These are phyloP conservation scores for Candida sanyaensis DNA, from an alignment of 1,139 yeast genomes.

Conservation along the genomic window DNA sequence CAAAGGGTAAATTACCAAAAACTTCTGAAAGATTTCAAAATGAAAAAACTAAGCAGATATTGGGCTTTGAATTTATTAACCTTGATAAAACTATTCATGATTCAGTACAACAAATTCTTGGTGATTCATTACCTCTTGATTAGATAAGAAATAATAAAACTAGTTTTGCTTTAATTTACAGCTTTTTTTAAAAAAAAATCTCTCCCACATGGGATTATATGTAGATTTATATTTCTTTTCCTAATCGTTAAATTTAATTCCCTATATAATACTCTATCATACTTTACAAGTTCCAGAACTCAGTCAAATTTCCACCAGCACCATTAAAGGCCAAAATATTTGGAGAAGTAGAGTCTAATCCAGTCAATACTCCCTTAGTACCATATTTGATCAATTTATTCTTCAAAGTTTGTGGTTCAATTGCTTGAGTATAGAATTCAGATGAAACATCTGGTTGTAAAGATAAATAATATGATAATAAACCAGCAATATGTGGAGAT, in stretches of 20 bases:
- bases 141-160: background rate
- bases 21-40: slow-evolving; percentile 18
- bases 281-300: slow-evolving; percentile 55
- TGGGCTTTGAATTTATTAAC: slow-evolving; percentile 37
- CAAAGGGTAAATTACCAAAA: slow-evolving; percentile 1
- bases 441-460: slow-evolving; percentile 87
- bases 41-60: slow-evolving; percentile 25
- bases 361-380: slow-evolving; percentile 66
- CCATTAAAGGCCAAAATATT: slow-evolving; percentile 91
- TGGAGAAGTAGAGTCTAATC: slow-evolving; percentile 69
- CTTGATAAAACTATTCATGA: slow-evolving; percentile 38
- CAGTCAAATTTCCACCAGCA: slow-evolving; percentile 77
- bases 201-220: background rate
- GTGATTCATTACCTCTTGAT: too few relatives aligned
- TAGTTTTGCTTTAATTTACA: slow-evolving; percentile 5
- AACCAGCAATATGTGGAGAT: slow-evolving; percentile 94
- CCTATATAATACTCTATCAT: too few relatives aligned
- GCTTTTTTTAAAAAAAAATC: background rate
- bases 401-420: slow-evolving; percentile 87
- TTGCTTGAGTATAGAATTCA: slow-evolving; percentile 59
- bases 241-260: slow-evolving; percentile 7
- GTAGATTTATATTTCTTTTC: background rate
- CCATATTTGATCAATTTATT: slow-evolving; percentile 82
- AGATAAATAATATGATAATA: slow-evolving; percentile 84
- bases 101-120: slow-evolving; percentile 22